Evolutionary conservation across 1,284 basidiomycete genomes (phyloP), one percentile per base, ranked within the genome.

Genomic region (Chalciporus piperatoides): DNA sequence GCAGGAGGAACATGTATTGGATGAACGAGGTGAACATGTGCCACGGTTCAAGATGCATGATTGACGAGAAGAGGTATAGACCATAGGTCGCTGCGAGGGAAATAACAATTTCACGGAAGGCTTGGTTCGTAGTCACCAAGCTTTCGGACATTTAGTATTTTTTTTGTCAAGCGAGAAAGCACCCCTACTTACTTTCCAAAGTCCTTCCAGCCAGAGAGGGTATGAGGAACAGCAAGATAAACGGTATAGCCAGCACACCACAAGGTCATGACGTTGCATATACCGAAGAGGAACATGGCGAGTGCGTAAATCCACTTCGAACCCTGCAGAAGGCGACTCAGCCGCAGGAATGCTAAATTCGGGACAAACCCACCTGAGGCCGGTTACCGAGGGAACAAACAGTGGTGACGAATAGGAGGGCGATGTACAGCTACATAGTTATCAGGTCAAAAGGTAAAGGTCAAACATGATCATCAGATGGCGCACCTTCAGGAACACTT

Each of bases 11-110:
- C 80, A 90, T 75, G 67, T 89, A 90, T 66, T 89, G 89, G 42
- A 83, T 56, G 77, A 96, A 94, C 48, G 85, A 91, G 17, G 91
- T 93, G 72, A 95, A 79, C 89, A 95, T 92, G 75, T 95, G 92
- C 90, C 90, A 95, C 0, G 92, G 92, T 62, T 95, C 92, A 40
- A 90, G 72, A 70, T 93, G 88, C 71, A 95, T 82, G 66, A 94
- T 76, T 3, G 90, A 93, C 48, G 84, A 80, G 65, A 95, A 68
- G 65, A 96, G 79, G 76, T 95, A 95, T 44, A 95, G 80, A 32
- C 92, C 90, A 65, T 94, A 95, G 2, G 92, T 96, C 30, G 91
- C 90, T 48, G 83, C 78, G 21, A 91, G 73, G 8, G 86, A 87
- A 57, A 90, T 81, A 48, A 83, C 84, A 46, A 95, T 88, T 59